Evolutionary conservation across 2,329 filamentous ascomycete genomes (phyloP).

Genomic region (Diaporthe eres): DNA sequence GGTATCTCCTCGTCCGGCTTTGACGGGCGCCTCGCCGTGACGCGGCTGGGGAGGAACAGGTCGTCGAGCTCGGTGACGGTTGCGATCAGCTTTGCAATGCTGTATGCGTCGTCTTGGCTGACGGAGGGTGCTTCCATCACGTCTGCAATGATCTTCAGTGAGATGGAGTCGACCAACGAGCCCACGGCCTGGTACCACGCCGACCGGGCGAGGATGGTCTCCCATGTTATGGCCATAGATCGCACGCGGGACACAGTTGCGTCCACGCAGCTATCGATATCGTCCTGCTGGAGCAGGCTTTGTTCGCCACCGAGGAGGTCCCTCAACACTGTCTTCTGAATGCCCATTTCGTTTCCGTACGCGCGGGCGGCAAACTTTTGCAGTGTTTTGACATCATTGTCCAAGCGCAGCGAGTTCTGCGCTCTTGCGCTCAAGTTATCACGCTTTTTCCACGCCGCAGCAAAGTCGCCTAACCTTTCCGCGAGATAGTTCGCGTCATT

Average conservation of each 20-base stretch:
- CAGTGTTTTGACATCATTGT: constrained; percentile 72
- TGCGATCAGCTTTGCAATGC: constrained; percentile 71
- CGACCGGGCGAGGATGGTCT: constrained; percentile 69
- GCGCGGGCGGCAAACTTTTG: constrained; percentile 73
- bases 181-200: constrained; percentile 75
- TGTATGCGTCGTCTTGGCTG: constrained; percentile 75
- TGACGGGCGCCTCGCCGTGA: constrained; percentile 44
- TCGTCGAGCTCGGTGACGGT: constrained; percentile 71
- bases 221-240: constrained; percentile 69
- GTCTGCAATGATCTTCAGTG: constrained; percentile 71
- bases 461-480: constrained; percentile 67
- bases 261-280: constrained; percentile 66
- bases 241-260: constrained; percentile 67
- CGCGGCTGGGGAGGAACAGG: constrained; percentile 67
- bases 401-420: constrained; percentile 68
- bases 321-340: constrained; percentile 72
- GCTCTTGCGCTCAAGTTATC: constrained; percentile 66
- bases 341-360: constrained; percentile 72
- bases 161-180: constrained; percentile 70
- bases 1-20: constrained; percentile 60
- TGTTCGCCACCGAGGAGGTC: constrained; percentile 74
- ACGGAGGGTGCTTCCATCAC: constrained; percentile 74
- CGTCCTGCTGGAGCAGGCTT: constrained; percentile 71
- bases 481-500: constrained; percentile 77
- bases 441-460: constrained; percentile 66